Conservation (phyloP, 108 stramenopile species). For the Epipyxis sp. region DNA sequence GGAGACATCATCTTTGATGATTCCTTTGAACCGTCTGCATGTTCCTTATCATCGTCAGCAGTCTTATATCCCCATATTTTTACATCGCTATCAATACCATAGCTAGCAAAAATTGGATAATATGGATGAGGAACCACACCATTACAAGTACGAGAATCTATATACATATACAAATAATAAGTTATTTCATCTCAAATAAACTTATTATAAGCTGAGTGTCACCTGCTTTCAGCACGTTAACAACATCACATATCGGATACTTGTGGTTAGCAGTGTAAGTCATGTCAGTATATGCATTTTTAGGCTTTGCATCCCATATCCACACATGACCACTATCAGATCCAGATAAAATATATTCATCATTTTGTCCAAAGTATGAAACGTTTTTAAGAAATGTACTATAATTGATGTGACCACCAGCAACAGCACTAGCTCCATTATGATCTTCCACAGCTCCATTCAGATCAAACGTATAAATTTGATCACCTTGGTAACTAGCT, state of each 20-base stretch:
- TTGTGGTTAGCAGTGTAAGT: neutral
- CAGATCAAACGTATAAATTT: slow-evolving; percentile 14
- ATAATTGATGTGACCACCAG: slow-evolving; percentile 10
- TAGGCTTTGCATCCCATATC: neutral
- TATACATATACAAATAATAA: neutral
- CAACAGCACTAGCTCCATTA: neutral
- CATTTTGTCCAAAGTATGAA: neutral
- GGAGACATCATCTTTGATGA: neutral
- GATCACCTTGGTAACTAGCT: slow-evolving; percentile 5
- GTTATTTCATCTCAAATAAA: neutral
- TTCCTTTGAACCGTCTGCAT: neutral
- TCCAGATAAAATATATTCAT: slow-evolving; percentile 5
- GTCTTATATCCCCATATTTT: neutral
- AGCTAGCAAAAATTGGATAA: neutral
- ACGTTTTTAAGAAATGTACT: slow-evolving; percentile 6
- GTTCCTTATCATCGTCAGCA: neutral
- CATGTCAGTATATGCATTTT: neutral
- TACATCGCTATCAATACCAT: slow-evolving; percentile 2
- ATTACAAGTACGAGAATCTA: slow-evolving; percentile 20
- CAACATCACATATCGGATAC: neutral
- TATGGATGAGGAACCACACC: slow-evolving; percentile 14
- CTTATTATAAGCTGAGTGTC: neutral
- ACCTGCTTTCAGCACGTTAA: slow-evolving; percentile 11
- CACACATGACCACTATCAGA: slow-evolving; percentile 24
- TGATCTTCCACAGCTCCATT: neutral